A percentile compares a stretch with the other conserved stretches of the same genome.
Conservation (phyloP, 2,329 filamentous ascomycete species). For the Didymella segeticola region DNA sequence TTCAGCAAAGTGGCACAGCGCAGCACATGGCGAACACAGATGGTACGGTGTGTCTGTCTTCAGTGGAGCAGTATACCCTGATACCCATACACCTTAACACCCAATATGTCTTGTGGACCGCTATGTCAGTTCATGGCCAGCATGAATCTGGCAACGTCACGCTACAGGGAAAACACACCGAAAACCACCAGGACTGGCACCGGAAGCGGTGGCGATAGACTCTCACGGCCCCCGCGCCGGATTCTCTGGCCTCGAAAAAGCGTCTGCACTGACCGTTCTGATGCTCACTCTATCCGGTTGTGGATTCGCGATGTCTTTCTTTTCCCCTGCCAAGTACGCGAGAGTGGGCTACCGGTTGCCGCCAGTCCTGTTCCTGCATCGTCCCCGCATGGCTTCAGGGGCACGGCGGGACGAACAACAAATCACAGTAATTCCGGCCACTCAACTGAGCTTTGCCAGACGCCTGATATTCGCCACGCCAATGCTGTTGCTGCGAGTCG, state of each 20-base stretch:
- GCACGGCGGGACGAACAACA: slow-evolving; percentile 25
- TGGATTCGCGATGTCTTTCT: slow-evolving; percentile 15
- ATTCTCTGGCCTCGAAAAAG: slow-evolving; percentile 12
- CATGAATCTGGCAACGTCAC: slow-evolving; percentile 2
- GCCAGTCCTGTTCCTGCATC: slow-evolving; percentile 38
- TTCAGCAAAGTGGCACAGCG: slow-evolving; percentile 17
- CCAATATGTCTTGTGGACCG: not conserved
- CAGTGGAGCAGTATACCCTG: too few species aligned
- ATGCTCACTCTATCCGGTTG: slow-evolving; percentile 9
- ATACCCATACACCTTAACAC: slow-evolving; percentile 18
- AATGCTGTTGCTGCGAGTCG: not conserved
- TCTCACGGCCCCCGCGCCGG: slow-evolving; percentile 4
- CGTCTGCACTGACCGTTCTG: slow-evolving; percentile 12
- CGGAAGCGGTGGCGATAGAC: slow-evolving; percentile 12
- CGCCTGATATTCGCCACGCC: slow-evolving; percentile 21
- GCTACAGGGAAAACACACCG: slow-evolving; percentile 7
- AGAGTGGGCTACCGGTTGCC: slow-evolving; percentile 22
- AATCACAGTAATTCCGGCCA: slow-evolving; percentile 30
- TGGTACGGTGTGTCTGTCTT: slow-evolving; percentile 6
- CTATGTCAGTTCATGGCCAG: slow-evolving; percentile 2
- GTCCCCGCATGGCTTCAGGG: slow-evolving; percentile 33
- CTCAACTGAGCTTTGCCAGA: slow-evolving; percentile 16
- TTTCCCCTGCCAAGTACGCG: slow-evolving; percentile 43
- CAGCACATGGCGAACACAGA: slow-evolving; percentile 5
- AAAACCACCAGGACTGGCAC: slow-evolving; percentile 3